phyloP scores from a whole-genome alignment of 768 basidiomycete species.

The Russula earlei region DNA sequence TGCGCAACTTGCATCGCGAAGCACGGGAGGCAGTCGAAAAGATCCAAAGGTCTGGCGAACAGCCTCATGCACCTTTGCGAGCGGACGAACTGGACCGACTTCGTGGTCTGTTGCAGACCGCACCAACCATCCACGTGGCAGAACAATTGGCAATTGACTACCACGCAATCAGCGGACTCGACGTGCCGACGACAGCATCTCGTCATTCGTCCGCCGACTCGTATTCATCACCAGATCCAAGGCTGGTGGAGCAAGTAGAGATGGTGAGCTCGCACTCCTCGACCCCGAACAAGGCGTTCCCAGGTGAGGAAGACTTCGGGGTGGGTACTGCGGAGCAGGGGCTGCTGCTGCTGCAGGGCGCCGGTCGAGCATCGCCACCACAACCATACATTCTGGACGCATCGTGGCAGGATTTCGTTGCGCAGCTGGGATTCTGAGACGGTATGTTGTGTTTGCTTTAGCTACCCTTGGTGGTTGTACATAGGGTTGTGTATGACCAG shows the following conservation, averaged over 20 bases:
- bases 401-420: conserved; percentile 59
- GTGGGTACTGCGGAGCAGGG: neutral
- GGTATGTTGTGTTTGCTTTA: neutral
- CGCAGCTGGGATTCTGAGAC: conserved; percentile 48
- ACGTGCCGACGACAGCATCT: conserved; percentile 13
- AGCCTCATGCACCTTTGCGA: conserved; percentile 11
- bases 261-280: conserved; percentile 14
- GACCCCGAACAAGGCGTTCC: conserved; percentile 2
- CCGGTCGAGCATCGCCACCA: neutral
- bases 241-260: conserved; percentile 18
- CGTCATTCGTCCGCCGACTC: conserved; percentile 27
- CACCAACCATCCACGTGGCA: neutral
- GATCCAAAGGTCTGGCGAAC: conserved; percentile 6
- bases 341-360: neutral
- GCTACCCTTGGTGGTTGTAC: neutral
- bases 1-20: conserved; percentile 26
- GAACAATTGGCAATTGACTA: conserved; percentile 13
- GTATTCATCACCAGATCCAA: conserved; percentile 22
- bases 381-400: conserved; percentile 40
- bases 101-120: conserved; percentile 21
- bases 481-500: too few species aligned
- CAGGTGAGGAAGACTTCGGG: conserved; percentile 12
- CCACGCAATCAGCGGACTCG: conserved; percentile 11
- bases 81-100: conserved; percentile 28
- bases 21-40: conserved; percentile 26